Evolutionary conservation across 2,329 filamentous ascomycete species (phyloP), one percentile per base, ranked within the genome.

Genomic region (Myriangium duriaei): DNA sequence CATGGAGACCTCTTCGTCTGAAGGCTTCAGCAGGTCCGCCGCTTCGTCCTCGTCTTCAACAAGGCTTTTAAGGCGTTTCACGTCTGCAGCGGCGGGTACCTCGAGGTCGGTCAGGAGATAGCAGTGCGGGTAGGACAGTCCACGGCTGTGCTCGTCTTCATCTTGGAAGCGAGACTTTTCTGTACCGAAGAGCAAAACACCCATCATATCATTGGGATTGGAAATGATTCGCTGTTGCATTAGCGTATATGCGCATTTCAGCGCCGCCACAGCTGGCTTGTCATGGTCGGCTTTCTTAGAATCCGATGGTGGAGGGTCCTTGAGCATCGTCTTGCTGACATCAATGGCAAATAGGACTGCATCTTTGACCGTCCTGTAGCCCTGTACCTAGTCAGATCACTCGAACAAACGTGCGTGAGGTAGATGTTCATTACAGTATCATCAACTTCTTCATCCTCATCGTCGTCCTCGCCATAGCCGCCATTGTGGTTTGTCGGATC

Each of bases 181-280:
- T 0, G 91, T 98, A 6, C 87, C 87, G 55, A 92, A 98, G 1
- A 98, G 68, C 26, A 98, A 59, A 16, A 98, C 81, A 2, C 88
- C 87, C 73, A 98, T 95, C 83, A 95, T 92, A 45, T 98, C 91
- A 53, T 80, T 87, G 1, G 91, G 91, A 44, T 87, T 88, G 3
- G 88, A 88, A 50, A 98, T 96, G 59, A 98, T 96, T 50, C 91
- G 84, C 63, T 96, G 88, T 62, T 96, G 85, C 84, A 98, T 95
- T 37, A 98, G 68, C 53, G 85, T 76, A 53, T 93, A 93, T 41
- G 88, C 91, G 51, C 85, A 95, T 68, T 94, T 94, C 34, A 98
- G 63, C 3, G 91, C 87, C 11, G 88, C 87, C 37, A 79, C 71
- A 1, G 85, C 69, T 3, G 88, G 77, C 31, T 81, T 87, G 51